Evolutionary conservation across 1,284 basidiomycete genomes (phyloP), one percentile per base, ranked within the genome.

Genomic region (Cutaneotrichosporon cutaneum): DNA sequence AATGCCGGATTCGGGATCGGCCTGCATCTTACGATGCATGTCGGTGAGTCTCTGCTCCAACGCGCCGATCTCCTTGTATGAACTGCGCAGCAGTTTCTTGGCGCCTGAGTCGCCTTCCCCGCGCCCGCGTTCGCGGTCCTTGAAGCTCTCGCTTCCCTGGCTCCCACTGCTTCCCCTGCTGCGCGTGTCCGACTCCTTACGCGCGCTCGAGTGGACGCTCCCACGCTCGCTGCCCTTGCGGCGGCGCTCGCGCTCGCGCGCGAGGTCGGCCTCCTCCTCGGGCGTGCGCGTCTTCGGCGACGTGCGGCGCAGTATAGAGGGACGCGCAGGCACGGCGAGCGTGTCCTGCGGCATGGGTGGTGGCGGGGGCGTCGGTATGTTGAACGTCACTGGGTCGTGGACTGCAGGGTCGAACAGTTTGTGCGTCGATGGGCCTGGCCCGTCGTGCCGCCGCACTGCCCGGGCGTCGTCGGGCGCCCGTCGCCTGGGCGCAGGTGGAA

Each of bases 321-420:
- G 45, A 3, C 56, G 56, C 14, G 9, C 30, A 14, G 55, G 56
- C 6, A 47, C 47, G 3, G 47, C 47, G 16, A 58, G 56, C 11
- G 56, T 35, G 33, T 50, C 56, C 16, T 56, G 30, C 21, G 27
- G n/a, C 24, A 44, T 14, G 13, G 59, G 32, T 11, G 45, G 35
- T 3, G 60, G 47, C 21, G 57, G 22, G 32, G 33, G 10, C 33
- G 56, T 2, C 45, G 55, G n/a, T 52, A 55, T 24, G 59, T 54
- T 56, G 56, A 64, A 52, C n/a, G 44, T 52, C 24, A 74, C 72
- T 0, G 83, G 83, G 68, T 84, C 82, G 65, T 84, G 82, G 22
- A 79, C 69, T 14, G 80, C 66, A 1, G 83, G 83, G 62, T 84
- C 82, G 61, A 84, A 85, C 0, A 85, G 73, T 58, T 79, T 76